These are phyloP conservation scores for Dioscorea alata DNA, from an alignment of 106 monocot genomes.

Conservation along the genomic window DNA sequence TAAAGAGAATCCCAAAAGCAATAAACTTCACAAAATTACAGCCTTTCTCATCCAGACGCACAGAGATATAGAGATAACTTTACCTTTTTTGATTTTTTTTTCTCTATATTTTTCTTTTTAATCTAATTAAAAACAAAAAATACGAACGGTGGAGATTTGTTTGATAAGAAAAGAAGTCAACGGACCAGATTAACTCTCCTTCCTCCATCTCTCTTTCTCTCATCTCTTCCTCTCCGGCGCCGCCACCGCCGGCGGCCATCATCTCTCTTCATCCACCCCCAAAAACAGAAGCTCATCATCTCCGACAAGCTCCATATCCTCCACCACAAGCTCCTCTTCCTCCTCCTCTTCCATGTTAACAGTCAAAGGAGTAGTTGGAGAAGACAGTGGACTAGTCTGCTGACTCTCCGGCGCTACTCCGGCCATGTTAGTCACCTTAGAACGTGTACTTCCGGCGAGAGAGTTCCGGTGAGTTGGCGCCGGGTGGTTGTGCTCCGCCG, in stretches of 20 bases:
- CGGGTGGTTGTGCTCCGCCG: slow-evolving; percentile 95
- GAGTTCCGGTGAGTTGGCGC: slow-evolving; percentile 82
- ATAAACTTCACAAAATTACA: too few species aligned
- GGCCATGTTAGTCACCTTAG: slow-evolving; percentile 12
- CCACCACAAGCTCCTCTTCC: slow-evolving; percentile 34
- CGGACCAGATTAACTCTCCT: not conserved
- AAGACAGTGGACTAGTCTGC: not conserved
- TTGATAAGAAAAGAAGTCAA: not conserved
- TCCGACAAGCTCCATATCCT: slow-evolving; percentile 36
- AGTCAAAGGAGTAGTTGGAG: slow-evolving; percentile 27
- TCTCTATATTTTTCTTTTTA: not conserved
- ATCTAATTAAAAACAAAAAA: not conserved
- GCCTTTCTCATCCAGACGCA: not conserved
- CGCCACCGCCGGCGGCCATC: not conserved
- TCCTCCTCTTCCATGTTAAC: slow-evolving; percentile 27
- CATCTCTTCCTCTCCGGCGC: not conserved
- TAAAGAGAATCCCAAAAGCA: too few species aligned
- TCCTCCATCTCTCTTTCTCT: not conserved
- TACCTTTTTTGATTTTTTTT: not conserved
- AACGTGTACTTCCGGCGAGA: slow-evolving; percentile 46
- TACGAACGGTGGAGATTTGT: not conserved
- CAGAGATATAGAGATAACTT: not conserved
- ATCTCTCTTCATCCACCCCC: not conserved
- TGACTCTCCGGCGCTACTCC: too few species aligned
- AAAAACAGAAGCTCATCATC: slow-evolving; percentile 32